Evolutionary conservation across 2,329 filamentous ascomycete species (phyloP), one percentile per base, ranked within the genome.

Genomic region (Dryadomyces sulphureus): DNA sequence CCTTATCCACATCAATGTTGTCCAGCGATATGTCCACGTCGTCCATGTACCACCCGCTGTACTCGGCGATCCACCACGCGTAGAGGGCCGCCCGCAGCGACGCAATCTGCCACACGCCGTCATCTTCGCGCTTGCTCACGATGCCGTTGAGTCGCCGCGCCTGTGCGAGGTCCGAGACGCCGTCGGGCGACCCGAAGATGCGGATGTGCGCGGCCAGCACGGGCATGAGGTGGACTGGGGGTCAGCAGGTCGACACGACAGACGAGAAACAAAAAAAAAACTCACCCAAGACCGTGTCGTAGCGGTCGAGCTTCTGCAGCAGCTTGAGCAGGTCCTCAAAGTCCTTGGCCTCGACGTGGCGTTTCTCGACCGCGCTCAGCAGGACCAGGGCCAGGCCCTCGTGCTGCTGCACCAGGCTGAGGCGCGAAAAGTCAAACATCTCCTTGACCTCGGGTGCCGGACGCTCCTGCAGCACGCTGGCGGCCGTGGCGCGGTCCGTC

Each of bases 41-140:
- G 54, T 94, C 87, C 48, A 85, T 72, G 59, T 89, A 94, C 69
- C 87, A 85, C 3, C 87, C 86, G 53, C 85, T 92, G 63, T 95
- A 95, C 57, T 96, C 88, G 27, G 86, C 81, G 41, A 95, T 73
- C 92, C 92, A 98, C 73, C 85, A 88, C 5, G 82, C 77, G 46
- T 77, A 74, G 12, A 89, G 73, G 4, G 86, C 82, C 40, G 89
- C 85, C 55, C 89, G 82, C 12, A 96, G 72, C 54, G 81, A 82
- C 16, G 80, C 70, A 35, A 94, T 61, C 20, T 73, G 69, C 84
- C 88, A 94, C 16, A 72, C 65, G 38, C 81, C 68, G 49, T 79
- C 76, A 43, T 88, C 83, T 40, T 75, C 67, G 17, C 75, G 72
- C 34, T 75, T 72, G 53, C 81, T 77, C 20, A 95, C 70, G 32